Conservation (phyloP, 139 green algal genomes). For the Micractinium conductrix region DNA sequence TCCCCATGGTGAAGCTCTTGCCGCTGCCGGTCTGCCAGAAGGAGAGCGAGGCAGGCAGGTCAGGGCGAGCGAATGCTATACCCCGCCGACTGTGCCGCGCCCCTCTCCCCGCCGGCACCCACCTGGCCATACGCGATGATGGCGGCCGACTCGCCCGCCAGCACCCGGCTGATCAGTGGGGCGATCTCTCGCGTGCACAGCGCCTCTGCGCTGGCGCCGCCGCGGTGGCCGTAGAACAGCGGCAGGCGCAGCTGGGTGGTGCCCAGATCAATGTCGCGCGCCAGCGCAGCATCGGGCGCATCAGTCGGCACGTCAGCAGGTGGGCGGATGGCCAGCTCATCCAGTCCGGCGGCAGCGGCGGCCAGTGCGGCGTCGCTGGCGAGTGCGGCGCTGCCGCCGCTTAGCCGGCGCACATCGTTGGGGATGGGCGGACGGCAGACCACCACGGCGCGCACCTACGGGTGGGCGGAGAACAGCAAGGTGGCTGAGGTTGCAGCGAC, state of each 20-base stretch:
- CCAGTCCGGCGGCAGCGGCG: background rate
- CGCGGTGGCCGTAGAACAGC: conserved; percentile 13
- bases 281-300: background rate
- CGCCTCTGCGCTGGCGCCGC: background rate
- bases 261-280: background rate
- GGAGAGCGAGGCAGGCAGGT: background rate
- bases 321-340: background rate
- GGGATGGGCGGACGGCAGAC: conserved; percentile 2
- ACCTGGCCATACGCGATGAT: conserved; percentile 36
- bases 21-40: conserved; percentile 18
- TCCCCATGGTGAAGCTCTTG: conserved; percentile 37
- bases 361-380: too few species aligned
- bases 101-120: background rate
- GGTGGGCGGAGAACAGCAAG: too few species aligned
- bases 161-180: conserved; percentile 3
- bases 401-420: background rate
- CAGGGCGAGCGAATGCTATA: background rate
- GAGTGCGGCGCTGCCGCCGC: too few species aligned
- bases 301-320: background rate
- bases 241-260: background rate
- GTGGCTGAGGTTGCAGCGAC: too few species aligned
- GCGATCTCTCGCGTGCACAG: conserved; percentile 14
- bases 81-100: background rate
- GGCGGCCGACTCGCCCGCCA: conserved; percentile 9
- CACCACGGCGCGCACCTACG: conserved; percentile 20